These are phyloP conservation scores for Ramaria sp. DNA, from an alignment of 768 basidiomycete genomes.

Conservation along the genomic window DNA sequence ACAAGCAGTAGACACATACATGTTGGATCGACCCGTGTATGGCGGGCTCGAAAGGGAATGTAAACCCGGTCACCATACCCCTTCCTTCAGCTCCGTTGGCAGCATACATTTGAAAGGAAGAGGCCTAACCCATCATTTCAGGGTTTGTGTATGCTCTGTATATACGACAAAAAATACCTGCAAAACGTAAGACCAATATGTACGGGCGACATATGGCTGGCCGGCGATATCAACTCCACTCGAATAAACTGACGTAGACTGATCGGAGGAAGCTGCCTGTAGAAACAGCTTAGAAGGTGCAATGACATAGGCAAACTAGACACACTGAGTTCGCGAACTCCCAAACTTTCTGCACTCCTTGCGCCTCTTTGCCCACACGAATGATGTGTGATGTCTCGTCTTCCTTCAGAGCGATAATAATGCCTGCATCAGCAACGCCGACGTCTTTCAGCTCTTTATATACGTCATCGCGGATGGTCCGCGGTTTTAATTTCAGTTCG, in stretches of 20 bases:
- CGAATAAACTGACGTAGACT: slow-evolving; percentile 42
- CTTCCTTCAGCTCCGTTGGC: slow-evolving; percentile 34
- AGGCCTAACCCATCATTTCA: slow-evolving; percentile 30
- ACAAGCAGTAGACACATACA: slow-evolving; percentile 28
- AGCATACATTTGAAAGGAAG: slow-evolving; percentile 41
- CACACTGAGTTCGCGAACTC: slow-evolving; percentile 48
- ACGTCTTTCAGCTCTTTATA: slow-evolving; percentile 52
- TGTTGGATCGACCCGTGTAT: slow-evolving; percentile 59
- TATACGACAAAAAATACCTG: slow-evolving; percentile 30
- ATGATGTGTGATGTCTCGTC: slow-evolving; percentile 51
- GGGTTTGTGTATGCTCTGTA: background rate
- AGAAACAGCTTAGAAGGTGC: slow-evolving; percentile 7
- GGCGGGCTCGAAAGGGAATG: slow-evolving; percentile 54
- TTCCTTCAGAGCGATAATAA: slow-evolving; percentile 45
- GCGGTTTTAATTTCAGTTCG: slow-evolving; percentile 36
- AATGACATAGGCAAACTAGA: background rate
- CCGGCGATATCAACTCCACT: slow-evolving; percentile 44
- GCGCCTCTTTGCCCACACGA: slow-evolving; percentile 32
- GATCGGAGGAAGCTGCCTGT: slow-evolving; percentile 31
- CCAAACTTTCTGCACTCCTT: slow-evolving; percentile 31
- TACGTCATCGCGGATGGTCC: slow-evolving; percentile 27
- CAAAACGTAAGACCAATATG: slow-evolving; percentile 53
- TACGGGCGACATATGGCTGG: slow-evolving; percentile 43
- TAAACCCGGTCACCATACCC: slow-evolving; percentile 38
- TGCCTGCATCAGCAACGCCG: slow-evolving; percentile 42